Base-by-base conservation (phyloP, 305 asterid species). In the Fraxinus sp. region DNA sequence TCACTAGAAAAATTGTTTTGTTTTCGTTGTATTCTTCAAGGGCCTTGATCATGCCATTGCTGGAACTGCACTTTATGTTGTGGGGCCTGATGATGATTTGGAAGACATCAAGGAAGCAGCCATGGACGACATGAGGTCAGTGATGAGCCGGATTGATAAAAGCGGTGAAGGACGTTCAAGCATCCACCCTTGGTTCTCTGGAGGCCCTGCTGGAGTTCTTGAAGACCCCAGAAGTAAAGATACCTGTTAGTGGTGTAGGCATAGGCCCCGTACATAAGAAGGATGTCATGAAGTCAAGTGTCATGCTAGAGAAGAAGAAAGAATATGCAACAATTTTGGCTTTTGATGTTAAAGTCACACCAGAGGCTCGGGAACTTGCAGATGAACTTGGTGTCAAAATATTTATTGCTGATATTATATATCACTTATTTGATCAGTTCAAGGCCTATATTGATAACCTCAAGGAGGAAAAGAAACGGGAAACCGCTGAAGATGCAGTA, bases 21-120 rank as follows among this genome's bases (percentile, higher is more conserved):
- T 59, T 75, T 77, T 28, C 49, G 77, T 22, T 83, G 41, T 81
- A 66, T 70, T 20, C 71, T 66, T 71, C 84, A 95, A 64, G 98
- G 98, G 97, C 79, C 97, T 95, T 87, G 99, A 97, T 91, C 99
- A 97, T 90, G 95, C 98, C 64, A 92, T 97, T 90, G 99, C 98
- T 41, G 99, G 99, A 75, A 93, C 99, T 75, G 92, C 96, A 87
- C 92, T 97, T 30, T 89, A 97, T 84, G 93, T 95, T 84, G 99
- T 95, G 81, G 97, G 97, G 72, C 95, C 97, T 79, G 87, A 86
- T 87, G 98, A 95, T 84, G 97, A 92, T 83, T 20, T 97, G 82
- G 98, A 95, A 82, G 94, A 87, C 77, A 87, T 93, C 80, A 93
- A 90, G 82, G 98, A 93, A 84, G 39, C 95, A 86, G 96, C 97